Evolutionary conservation across 148 eudicot species (phyloP), one percentile per base, ranked within the genome.

Genomic region (Beta vulgaris): DNA sequence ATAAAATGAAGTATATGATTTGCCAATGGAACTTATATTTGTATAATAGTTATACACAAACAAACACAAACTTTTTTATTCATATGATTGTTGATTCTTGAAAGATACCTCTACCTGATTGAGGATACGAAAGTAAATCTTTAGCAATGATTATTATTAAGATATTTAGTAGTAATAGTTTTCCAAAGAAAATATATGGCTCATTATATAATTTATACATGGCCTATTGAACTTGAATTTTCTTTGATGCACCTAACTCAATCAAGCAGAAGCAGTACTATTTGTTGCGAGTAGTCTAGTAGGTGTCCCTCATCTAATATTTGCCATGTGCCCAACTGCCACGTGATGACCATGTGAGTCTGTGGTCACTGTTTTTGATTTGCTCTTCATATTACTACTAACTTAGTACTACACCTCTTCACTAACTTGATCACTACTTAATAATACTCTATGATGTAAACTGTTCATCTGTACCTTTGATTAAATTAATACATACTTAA

Each of bases 321-420:
- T 7, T 51, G 7, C 40, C 53, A 26, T 49, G 26, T 68, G 64
- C 82, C 40, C 53, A 26, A 37, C 21, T 68, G 64, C 82, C 82
- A 74, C 82, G 78, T 74, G 82, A 79, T 42, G 42, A 61, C 82
- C 82, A 79, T 74, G 78, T 68, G 78, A 79, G 37, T 73, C 44
- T 35, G 78, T 74, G 82, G 78, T 74, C 82, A 74, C 82, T 18
- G 14, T 69, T 73, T 21, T 7, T 14, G 60, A 71, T 59, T 23
- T 46, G 13, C 61, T 64, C 29, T 26, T 74, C 23, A 5, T 48
- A 44, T 43, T 77, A n/a, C 28, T 21, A n/a, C n/a, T n/a, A n/a
- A n/a, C n/a, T n/a, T n/a, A 49, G 42, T 40, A 21, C 53, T 77
- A 29, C 42, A 68, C 28, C 15, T 39, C 43, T 36, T 11, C 39